Evolutionary conservation across 139 green algal species (phyloP).

Genomic region (Picocystis salinarum): DNA sequence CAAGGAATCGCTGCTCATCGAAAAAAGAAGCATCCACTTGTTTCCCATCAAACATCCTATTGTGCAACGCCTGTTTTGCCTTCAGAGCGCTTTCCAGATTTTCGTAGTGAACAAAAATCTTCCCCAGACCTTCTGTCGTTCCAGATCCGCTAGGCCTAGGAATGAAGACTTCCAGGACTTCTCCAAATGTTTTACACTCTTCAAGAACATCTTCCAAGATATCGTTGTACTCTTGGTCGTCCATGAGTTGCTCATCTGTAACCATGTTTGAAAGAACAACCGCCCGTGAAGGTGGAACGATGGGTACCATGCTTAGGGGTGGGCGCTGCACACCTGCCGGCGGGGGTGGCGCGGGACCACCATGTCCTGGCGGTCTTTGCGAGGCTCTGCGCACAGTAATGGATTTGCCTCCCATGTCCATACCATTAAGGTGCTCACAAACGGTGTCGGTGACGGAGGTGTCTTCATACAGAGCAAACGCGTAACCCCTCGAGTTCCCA

Average conservation of each 20-base stretch:
- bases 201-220: slow-evolving; percentile 75
- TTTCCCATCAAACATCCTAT: too few relatives aligned
- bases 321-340: slow-evolving; percentile 1
- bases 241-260: slow-evolving; percentile 58
- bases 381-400: slow-evolving; percentile 69
- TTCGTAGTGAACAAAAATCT: too few relatives aligned
- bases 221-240: slow-evolving; percentile 75
- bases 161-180: slow-evolving; percentile 23
- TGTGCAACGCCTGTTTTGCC: too few relatives aligned
- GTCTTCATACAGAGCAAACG: slow-evolving; percentile 55
- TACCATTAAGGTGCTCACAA: slow-evolving; percentile 70
- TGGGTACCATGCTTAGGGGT: neutral
- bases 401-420: slow-evolving; percentile 85
- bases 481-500: slow-evolving; percentile 75
- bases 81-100: too few relatives aligned
- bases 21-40: too few relatives aligned
- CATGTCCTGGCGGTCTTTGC: slow-evolving; percentile 12
- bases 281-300: neutral
- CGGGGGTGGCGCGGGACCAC: neutral
- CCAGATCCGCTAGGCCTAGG: too few relatives aligned
- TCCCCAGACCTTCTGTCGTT: too few relatives aligned
- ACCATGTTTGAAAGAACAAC: slow-evolving; percentile 40
- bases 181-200: slow-evolving; percentile 45
- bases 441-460: slow-evolving; percentile 62
- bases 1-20: too few relatives aligned